These are phyloP conservation scores for Apophysomyces ossiformis DNA, from an alignment of 371 early-diverging fungal species.

Conservation along the genomic window DNA sequence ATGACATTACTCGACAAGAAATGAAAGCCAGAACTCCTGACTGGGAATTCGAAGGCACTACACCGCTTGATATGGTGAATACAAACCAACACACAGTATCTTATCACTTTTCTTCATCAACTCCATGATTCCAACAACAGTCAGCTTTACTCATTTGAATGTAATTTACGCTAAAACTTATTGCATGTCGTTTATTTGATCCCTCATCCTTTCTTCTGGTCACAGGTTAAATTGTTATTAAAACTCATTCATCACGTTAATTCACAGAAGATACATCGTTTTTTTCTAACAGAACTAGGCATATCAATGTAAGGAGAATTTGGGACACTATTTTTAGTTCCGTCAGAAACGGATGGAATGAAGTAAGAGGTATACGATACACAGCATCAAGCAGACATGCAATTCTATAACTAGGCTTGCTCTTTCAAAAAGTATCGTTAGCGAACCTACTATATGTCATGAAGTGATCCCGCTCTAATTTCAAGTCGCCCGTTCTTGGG, in stretches of 20 bases:
- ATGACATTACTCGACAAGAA: slow-evolving; percentile 33
- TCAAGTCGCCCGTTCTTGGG: too few species aligned
- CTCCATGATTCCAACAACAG: background rate
- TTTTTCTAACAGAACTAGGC: too few species aligned
- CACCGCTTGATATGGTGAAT: slow-evolving; percentile 46
- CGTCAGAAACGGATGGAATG: too few species aligned
- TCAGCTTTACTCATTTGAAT: background rate
- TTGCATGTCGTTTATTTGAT: background rate
- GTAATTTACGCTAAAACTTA: too few species aligned
- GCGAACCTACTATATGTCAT: too few species aligned
- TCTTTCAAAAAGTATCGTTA: too few species aligned
- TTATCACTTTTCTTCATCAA: slow-evolving; percentile 42
- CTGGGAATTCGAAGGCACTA: slow-evolving; percentile 34
- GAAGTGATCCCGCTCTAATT: too few species aligned
- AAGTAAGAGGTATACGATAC: too few species aligned
- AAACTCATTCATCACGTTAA: background rate
- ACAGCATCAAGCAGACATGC: too few species aligned
- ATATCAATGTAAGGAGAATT: too few species aligned
- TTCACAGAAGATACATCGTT: background rate
- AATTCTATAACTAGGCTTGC: too few species aligned
- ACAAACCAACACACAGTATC: slow-evolving; percentile 54
- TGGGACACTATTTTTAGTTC: too few species aligned
- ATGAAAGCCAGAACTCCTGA: slow-evolving; percentile 26
- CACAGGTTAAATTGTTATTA: background rate
- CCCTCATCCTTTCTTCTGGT: background rate